Evolutionary conservation across 129 eudicot genomes (phyloP), one percentile per base, ranked within the genome.

Genomic region (Lactuca saligna): DNA sequence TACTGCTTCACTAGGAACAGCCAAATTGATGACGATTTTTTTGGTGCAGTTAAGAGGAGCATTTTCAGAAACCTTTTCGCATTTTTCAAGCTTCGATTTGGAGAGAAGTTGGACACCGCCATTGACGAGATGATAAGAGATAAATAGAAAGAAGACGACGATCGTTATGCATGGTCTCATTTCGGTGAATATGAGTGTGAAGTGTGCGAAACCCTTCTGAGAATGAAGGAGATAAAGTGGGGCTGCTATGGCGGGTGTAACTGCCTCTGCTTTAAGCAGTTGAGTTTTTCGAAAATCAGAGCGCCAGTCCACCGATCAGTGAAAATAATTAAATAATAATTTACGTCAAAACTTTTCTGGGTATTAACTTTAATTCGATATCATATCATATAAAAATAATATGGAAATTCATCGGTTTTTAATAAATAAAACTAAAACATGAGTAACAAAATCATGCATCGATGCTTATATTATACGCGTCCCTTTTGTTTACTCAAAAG

Each of bases 1-100:
- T 85, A 87, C 95, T 3, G 97, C 48, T 80, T 82, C 88, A 34
- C 90, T 87, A 35, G 97, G 97, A 48, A 91, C 92, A 2, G 97
- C 92, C 79, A 91, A 29, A 76, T 91, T 63, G 59, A 91, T 61
- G 63, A 87, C 76, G 72, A 91, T 81, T 62, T 91, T 91, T 15
- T 69, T 35, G 41, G 90, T 74, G 84, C 97, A 91, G 58, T 87
- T 85, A 79, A 91, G 91, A 41, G 73, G 68, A 34, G 44, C 71
- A 35, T 57, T 60, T 10, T 68, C 68, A 12, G 91, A 85, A 33
- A 58, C 77, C 53, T 82, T 91, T 65, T 83, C 88, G 83, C 97
- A 91, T 49, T 82, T 87, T 54, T 83, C 78, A 61, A 91, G 86
- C 75, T 82, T 87, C 7, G 96, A 87, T 82, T 91, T 91, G 63